These are phyloP conservation scores for Aspergillus haitiensis DNA, from an alignment of 495 filamentous ascomycete genomes.

Conservation along the genomic window DNA sequence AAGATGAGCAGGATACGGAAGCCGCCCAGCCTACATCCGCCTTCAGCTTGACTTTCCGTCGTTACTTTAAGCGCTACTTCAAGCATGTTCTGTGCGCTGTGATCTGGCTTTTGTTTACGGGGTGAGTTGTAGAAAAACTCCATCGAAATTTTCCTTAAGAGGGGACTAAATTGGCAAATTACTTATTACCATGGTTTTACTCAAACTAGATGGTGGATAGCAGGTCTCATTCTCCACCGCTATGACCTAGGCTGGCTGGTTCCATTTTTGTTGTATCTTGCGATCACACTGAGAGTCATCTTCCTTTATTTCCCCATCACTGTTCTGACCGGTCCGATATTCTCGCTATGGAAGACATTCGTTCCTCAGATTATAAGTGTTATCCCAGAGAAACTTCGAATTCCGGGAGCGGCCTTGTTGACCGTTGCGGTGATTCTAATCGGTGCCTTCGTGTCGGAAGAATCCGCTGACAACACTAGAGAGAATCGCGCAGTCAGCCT, in stretches of 20 bases:
- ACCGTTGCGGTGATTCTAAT: conserved; percentile 70
- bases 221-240: conserved; percentile 69
- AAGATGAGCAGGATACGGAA: conserved; percentile 32
- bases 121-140: conserved; percentile 41
- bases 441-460: conserved; percentile 69
- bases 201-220: conserved; percentile 78
- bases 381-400: conserved; percentile 63
- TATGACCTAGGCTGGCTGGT: conserved; percentile 78
- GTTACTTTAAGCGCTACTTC: conserved; percentile 24
- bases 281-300: conserved; percentile 69
- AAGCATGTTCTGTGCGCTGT: conserved; percentile 49
- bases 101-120: conserved; percentile 60
- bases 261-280: conserved; percentile 79
- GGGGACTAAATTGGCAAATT: neutral
- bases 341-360: conserved; percentile 64
- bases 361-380: conserved; percentile 49
- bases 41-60: conserved; percentile 24
- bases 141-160: neutral
- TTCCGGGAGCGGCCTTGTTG: conserved; percentile 57
- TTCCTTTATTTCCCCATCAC: conserved; percentile 70
- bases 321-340: conserved; percentile 63
- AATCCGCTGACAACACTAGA: conserved; percentile 72
- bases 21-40: conserved; percentile 29
- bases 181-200: conserved; percentile 9
- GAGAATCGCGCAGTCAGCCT: conserved; percentile 75